Base-by-base conservation (phyloP, 768 basidiomycete species). In the Mycena chlorophos region DNA sequence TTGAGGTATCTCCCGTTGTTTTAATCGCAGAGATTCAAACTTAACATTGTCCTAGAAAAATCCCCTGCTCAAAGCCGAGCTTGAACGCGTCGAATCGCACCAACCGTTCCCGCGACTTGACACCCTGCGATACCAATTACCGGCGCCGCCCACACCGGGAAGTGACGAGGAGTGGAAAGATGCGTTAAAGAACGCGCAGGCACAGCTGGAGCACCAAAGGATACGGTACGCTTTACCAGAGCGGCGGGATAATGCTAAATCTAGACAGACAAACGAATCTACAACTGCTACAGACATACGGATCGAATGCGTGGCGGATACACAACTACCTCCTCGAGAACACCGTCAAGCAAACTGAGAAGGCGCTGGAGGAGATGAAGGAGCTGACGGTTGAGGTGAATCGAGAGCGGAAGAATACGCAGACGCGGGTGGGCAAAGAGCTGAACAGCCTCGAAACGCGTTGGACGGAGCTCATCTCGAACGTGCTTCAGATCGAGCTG, bases 401-500 rank as follows among this genome's bases (percentile, higher is more conserved):
- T 67, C 79, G 96, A 47, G 85, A 88, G 54, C 81, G 95, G 50
- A 93, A 95, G 77, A 92, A 94, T 69, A 75, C 73, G 45, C 93
- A 98, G 89, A 91, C 88, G 42, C 83, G 78, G 8, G 74, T 87
- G 19, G 94, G 94, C 50, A 78, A 82, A 49, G 91, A 94, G 64
- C 74, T 98, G 55, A 89, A 84, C 26, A 75, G 83, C 8, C 74
- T 97, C 56, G 94, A 98, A 72, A 88, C 83, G 31, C 81, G 87
- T 58, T 98, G 95, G 95, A 95, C 92, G 20, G 91, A 94, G 71
- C 77, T 98, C 45, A 87, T 98, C 53, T 94, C 92, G 51, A 88
- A 74, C 65, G 89, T 95, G 42, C 74, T 98, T 55, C 95, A 98
- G 72, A 89, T 97, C 61, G 95, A 97, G 78, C 86, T 98, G 85